Evolutionary conservation across 2,329 filamentous ascomycete genomes (phyloP).

Genomic region (Monilinia fructigena): DNA sequence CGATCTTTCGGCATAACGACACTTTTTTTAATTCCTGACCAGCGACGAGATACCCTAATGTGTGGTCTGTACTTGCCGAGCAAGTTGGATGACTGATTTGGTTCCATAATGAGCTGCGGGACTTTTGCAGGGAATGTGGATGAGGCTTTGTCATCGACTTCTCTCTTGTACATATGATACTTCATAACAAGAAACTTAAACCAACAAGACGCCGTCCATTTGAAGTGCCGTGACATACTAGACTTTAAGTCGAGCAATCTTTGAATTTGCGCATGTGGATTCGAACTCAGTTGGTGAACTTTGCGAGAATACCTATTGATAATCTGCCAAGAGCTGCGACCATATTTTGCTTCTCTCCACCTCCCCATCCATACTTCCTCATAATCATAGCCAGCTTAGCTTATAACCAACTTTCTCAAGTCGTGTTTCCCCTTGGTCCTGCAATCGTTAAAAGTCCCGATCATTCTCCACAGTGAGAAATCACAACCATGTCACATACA

Average conservation of each 20-base stretch:
- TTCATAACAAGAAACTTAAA: conserved; percentile 20
- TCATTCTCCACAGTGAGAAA: not conserved
- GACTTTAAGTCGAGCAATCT: conserved; percentile 8
- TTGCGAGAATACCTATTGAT: not conserved
- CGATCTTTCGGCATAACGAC: conserved; percentile 33
- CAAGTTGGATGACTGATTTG: conserved; percentile 23
- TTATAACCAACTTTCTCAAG: not conserved
- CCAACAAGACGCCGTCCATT: not conserved
- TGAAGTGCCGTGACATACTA: conserved; percentile 12
- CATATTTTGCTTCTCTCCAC: no score
- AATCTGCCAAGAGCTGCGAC: not conserved
- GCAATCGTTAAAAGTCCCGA: not conserved
- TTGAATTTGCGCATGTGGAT: not conserved
- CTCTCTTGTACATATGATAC: conserved; percentile 24
- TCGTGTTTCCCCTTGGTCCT: not conserved
- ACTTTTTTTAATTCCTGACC: conserved; percentile 30
- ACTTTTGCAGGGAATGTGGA: conserved; percentile 23
- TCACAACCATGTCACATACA: not conserved
- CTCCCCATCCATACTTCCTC: not conserved
- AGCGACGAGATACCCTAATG: conserved; percentile 30
- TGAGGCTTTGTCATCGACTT: conserved; percentile 23
- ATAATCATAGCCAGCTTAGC: no score
- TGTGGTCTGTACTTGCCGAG: conserved; percentile 32
- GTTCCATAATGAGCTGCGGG: conserved; percentile 18
- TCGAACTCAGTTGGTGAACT: no score